Evolutionary conservation across 306 rosid genomes (phyloP).

Genomic region (Lathyrus aphaca): DNA sequence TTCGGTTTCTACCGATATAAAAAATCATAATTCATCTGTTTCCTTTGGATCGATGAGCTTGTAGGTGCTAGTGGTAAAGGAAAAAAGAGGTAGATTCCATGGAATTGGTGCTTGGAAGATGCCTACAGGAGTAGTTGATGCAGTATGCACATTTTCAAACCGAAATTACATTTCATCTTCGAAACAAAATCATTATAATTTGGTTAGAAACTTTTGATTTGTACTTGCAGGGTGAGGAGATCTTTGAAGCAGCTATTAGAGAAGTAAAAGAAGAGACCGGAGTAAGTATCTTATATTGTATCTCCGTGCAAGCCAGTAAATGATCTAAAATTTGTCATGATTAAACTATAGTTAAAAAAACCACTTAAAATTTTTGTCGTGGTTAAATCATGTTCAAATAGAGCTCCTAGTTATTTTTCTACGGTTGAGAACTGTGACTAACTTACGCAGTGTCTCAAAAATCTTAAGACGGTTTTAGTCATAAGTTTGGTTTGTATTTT

Average conservation of each 20-base stretch:
- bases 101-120: slow-evolving; percentile 57
- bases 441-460: no score
- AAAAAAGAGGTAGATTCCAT: slow-evolving; percentile 56
- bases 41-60: slow-evolving; percentile 10
- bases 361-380: no score
- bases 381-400: no score
- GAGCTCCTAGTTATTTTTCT: no score
- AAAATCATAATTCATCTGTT: neutral
- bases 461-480: no score
- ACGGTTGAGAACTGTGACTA: no score
- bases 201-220: slow-evolving; percentile 18
- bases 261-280: slow-evolving; percentile 73
- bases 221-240: slow-evolving; percentile 55
- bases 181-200: neutral
- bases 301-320: neutral
- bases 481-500: neutral
- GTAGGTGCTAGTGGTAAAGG: slow-evolving; percentile 57
- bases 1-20: no score
- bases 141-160: slow-evolving; percentile 39
- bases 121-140: slow-evolving; percentile 63
- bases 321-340: no score
- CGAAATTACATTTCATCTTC: neutral
- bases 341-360: no score
- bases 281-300: slow-evolving; percentile 43
- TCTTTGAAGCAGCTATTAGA: slow-evolving; percentile 50